Evolutionary conservation across 192 early-diverging fungal species (phyloP), one percentile per base, ranked within the genome.

Genomic region (Backusella morwellensis): DNA sequence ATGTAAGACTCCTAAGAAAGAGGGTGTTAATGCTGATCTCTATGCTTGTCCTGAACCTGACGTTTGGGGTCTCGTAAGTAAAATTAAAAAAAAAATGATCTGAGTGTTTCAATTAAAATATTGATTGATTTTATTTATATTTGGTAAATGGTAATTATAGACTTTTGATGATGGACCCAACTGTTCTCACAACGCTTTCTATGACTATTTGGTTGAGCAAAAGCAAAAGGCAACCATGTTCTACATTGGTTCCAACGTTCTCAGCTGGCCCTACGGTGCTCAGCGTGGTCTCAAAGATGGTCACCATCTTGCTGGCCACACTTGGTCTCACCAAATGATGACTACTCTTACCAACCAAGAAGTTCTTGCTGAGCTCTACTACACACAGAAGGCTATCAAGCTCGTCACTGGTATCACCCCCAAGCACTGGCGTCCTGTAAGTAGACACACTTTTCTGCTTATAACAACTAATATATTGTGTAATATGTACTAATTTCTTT

Each of bases 131-230:
- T 38, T 68, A 17, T 34, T 67, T 35, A 35, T 36, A 32, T 38
- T 36, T 36, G 35, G 35, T 69, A 69, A 69, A 17, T 19, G 5
- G 7, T 36, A 35, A 68, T 36, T 69, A 47, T 66, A 74, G 68
- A 89, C 89, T 11, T 92, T 89, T 73, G 91, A 92, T 81, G 91
- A 92, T 83, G 91, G 91, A 5, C 91, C 91, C 17, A 87, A 85
- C 26, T 71, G 74, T 9, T 86, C 82, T 32, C 83, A 85, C 38
- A 76, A 80, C 19, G 79, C 81, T 4, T 72, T 92, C 40, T 80
- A 89, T 36, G 76, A 85, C 42, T 84, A 80, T 44, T 75, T 93
- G 40, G 69, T 79, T 15, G 34, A 79, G 12, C 66, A 86, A 35
- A 85, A 85, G 14, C 72, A 88, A 42, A 90, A 87, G 44, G 85